Percentiles rank a stretch among this genome's conserved stretches.
Conservation (phyloP, 768 basidiomycete genomes). For the Paxillus involutus region DNA sequence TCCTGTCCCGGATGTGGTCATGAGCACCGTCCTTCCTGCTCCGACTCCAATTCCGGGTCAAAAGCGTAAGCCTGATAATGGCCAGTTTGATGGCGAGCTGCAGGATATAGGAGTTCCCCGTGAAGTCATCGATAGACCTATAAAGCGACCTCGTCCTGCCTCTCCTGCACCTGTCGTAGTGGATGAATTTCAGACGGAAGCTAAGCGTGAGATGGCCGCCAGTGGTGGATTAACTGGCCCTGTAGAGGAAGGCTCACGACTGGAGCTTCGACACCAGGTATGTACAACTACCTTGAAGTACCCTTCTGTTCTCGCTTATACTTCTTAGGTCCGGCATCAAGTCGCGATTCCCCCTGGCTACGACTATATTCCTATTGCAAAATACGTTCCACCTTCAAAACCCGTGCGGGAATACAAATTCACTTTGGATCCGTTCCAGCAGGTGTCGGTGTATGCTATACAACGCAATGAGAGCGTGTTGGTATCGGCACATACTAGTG, state of each 20-base stretch:
- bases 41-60: slow-evolving; percentile 7
- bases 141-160: slow-evolving; percentile 61
- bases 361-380: slow-evolving; percentile 84
- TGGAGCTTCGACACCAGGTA: slow-evolving; percentile 82
- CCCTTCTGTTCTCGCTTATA: neutral
- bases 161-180: slow-evolving; percentile 76
- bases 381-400: slow-evolving; percentile 88
- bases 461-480: slow-evolving; percentile 97
- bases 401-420: slow-evolving; percentile 95
- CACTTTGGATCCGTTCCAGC: slow-evolving; percentile 95
- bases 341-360: slow-evolving; percentile 94
- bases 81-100: neutral
- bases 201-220: slow-evolving; percentile 86
- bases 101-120: slow-evolving; percentile 9
- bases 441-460: slow-evolving; percentile 91
- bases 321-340: slow-evolving; percentile 82
- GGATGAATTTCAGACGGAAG: slow-evolving; percentile 94
- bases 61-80: slow-evolving; percentile 25
- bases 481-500: slow-evolving; percentile 98
- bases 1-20: neutral
- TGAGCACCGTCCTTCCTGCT: neutral
- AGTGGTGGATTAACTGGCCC: slow-evolving; percentile 82
- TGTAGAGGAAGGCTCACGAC: slow-evolving; percentile 62
- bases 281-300: neutral
- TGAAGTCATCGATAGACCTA: slow-evolving; percentile 32